These are phyloP conservation scores for Pythium scleroteichum DNA, from an alignment of 352 stramenopile species.

Conservation along the genomic window DNA sequence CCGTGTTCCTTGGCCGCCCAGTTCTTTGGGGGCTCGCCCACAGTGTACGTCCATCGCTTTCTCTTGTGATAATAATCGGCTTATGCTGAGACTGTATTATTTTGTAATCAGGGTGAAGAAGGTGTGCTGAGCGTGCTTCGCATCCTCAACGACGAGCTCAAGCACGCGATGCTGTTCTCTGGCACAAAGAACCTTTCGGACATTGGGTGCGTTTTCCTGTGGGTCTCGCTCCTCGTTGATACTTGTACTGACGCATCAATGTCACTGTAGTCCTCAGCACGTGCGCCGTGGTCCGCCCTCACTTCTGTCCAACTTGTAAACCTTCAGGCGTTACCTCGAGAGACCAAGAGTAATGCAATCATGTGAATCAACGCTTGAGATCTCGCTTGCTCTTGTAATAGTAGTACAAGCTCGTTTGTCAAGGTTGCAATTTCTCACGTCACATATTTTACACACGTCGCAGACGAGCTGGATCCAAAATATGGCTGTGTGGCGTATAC, in stretches of 20 bases:
- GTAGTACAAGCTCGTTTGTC: no score
- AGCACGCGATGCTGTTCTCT: slow-evolving; percentile 91
- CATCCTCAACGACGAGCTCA: slow-evolving; percentile 92
- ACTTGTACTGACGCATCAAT: not conserved
- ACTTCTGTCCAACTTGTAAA: slow-evolving; percentile 27
- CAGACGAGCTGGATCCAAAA: no score
- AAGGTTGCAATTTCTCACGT: no score
- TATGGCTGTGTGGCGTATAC: no score
- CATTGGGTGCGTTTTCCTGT: slow-evolving; percentile 47
- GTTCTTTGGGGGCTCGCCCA: slow-evolving; percentile 93
- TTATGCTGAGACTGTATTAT: not conserved
- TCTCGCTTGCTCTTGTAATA: no score
- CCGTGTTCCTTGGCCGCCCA: slow-evolving; percentile 94
- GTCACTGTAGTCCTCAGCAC: slow-evolving; percentile 30
- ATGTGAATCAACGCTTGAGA: no score
- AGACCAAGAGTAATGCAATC: no score
- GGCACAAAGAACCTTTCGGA: slow-evolving; percentile 66
- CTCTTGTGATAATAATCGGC: not conserved
- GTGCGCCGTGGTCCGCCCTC: slow-evolving; percentile 31
- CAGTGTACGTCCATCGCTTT: slow-evolving; percentile 51
- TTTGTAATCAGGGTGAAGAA: slow-evolving; percentile 60
- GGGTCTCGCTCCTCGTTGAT: not conserved
- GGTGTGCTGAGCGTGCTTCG: slow-evolving; percentile 88
- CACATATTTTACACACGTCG: no score
- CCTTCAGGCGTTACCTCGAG: no score